phyloP scores from a whole-genome alignment of 805 yeast species.

The Scheffersomyces amazonensis region DNA sequence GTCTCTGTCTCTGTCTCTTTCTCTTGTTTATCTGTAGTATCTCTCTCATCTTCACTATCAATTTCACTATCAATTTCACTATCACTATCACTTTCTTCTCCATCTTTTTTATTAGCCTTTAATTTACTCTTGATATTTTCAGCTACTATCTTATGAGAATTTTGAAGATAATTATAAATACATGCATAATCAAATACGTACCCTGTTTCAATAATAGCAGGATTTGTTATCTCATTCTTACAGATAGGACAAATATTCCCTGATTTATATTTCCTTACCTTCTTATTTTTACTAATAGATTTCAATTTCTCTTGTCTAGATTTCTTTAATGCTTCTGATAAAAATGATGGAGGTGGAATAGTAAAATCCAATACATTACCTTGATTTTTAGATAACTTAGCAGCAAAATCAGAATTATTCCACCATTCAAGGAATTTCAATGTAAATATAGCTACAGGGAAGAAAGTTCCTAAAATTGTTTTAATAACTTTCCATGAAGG shows the following conservation, averaged over 20 bases:
- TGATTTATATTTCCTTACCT: constrained; percentile 22
- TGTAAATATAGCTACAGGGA: constrained; percentile 80
- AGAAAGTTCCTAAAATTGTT: constrained; percentile 45
- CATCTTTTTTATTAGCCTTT: constrained; percentile 14
- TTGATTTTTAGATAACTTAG: constrained; percentile 49
- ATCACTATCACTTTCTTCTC: constrained; percentile 11
- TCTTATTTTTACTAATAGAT: constrained; percentile 6
- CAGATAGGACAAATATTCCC: constrained; percentile 67
- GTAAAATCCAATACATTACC: constrained; percentile 44
- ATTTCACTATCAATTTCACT: constrained; percentile 11
- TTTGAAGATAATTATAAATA: constrained; percentile 61
- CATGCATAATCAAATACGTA: constrained; percentile 88
- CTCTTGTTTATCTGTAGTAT: constrained; percentile 3
- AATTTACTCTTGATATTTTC: constrained; percentile 11
- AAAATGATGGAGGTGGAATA: constrained; percentile 46
- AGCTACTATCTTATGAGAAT: constrained; percentile 35
- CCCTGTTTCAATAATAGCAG: constrained; percentile 90
- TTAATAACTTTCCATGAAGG: constrained; percentile 32
- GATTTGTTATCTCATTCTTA: constrained; percentile 59
- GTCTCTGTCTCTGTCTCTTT: no score
- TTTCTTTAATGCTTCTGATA: constrained; percentile 11
- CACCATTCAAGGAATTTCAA: constrained; percentile 93
- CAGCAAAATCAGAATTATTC: constrained; percentile 72
- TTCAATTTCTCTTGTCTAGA: constrained; percentile 6
- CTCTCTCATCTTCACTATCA: constrained; percentile 7